These are phyloP conservation scores for Rhizopogon rudus DNA, from an alignment of 768 basidiomycete species.

Conservation along the genomic window DNA sequence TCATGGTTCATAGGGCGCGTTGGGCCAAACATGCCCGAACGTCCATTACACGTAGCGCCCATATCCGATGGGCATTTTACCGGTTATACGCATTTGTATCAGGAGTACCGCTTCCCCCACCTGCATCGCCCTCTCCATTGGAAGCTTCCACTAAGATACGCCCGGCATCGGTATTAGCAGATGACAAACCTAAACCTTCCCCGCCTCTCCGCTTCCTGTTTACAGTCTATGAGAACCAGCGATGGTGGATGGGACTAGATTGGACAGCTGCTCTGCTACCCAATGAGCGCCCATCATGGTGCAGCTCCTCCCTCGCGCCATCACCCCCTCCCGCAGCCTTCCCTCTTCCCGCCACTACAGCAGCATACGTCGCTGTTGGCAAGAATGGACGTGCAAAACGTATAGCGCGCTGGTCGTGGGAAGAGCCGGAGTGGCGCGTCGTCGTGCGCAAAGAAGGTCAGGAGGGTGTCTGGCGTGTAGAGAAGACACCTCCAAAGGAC, in stretches of 20 bases:
- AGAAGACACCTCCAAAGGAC: slow-evolving; percentile 52
- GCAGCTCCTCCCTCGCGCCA: slow-evolving; percentile 47
- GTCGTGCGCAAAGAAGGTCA: slow-evolving; percentile 53
- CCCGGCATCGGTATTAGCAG: slow-evolving; percentile 15
- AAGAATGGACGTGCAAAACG: slow-evolving; percentile 54
- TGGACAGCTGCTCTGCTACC: slow-evolving; percentile 94
- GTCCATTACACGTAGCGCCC: slow-evolving; percentile 59
- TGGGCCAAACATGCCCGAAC: slow-evolving; percentile 55
- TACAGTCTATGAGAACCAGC: slow-evolving; percentile 90
- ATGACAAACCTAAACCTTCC: slow-evolving; percentile 17
- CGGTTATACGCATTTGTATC: slow-evolving; percentile 45
- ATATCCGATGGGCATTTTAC: slow-evolving; percentile 62
- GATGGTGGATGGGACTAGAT: slow-evolving; percentile 97
- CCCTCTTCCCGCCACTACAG: slow-evolving; percentile 56
- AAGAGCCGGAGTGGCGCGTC: slow-evolving; percentile 88
- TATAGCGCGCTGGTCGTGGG: slow-evolving; percentile 83
- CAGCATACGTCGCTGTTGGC: slow-evolving; percentile 49
- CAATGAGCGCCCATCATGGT: slow-evolving; percentile 89
- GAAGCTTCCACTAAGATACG: slow-evolving; percentile 16
- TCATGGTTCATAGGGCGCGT: slow-evolving; percentile 62
- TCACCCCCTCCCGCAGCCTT: slow-evolving; percentile 70
- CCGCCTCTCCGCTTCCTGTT: slow-evolving; percentile 68
- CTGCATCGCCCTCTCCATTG: slow-evolving; percentile 25
- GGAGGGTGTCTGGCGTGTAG: slow-evolving; percentile 47
- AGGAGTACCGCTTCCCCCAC: slow-evolving; percentile 46